Base-by-base conservation (phyloP, 2,329 filamentous ascomycete species). In the Escovopsis sp. region DNA sequence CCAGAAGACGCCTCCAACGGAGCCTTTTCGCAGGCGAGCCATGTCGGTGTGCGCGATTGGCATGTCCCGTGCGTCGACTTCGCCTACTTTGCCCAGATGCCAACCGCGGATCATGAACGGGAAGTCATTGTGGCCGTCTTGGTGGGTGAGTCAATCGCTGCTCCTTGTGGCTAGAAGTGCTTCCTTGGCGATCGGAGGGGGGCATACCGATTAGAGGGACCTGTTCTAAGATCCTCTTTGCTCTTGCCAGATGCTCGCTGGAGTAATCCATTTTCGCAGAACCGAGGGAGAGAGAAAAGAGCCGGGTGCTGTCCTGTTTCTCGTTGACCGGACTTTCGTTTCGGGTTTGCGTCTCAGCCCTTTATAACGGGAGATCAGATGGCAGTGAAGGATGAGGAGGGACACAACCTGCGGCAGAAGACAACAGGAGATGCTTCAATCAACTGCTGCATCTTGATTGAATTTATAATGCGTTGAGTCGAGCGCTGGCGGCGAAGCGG, bases 61-160 rank as follows among this genome's bases (percentile, higher is more conserved):
- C 34, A 41, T 43, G 30, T 74, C 62, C n/a, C 71, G 78, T 61
- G 93, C 93, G 36, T 76, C 72, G 10, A 70, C 60, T 45, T 67
- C 63, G 55, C 89, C 80, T 54, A 91, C 89, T 33, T 76, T 64
- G 53, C 76, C 86, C 5, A 62, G 7, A 34, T 38, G 8, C 50
- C 60, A 37, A 1, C 35, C 40, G 2, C 84, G 72, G 42, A 93
- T 70, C 35, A 79, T 61, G 41, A 87, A 81, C 15, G 87, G 72
- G 35, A 93, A 68, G 56, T 94, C 86, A 63, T 89, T 81, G 54
- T 93, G 85, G 3, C 85, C 85, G 59, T 93, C 85, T 84, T 48
- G 3, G 7, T n/a, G 20, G 20, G n/a, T 4, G n/a, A 4, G 31
- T 33, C n/a, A 33, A 14, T 33, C 11, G 31, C 31, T 33, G 3